Percentiles rank a stretch among this genome's conserved stretches.
These are phyloP conservation scores for Phytophthora sp. DNA, from an alignment of 352 stramenopile species.

Conservation along the genomic window DNA sequence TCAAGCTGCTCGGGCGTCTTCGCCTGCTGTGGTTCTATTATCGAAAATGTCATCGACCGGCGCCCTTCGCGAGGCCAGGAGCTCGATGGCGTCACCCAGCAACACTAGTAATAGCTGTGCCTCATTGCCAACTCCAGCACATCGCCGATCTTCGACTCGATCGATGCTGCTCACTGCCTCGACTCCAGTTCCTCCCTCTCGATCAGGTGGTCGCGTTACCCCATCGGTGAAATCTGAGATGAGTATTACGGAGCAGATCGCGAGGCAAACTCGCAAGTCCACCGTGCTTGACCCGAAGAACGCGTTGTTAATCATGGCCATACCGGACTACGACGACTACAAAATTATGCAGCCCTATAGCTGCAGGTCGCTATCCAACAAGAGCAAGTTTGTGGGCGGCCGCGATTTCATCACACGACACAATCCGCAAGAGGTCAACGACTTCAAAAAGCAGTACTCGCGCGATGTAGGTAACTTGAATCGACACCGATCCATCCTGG, in stretches of 20 bases:
- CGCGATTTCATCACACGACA: conserved; percentile 75
- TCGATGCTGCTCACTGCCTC: conserved; percentile 33
- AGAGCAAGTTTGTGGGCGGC: conserved; percentile 65
- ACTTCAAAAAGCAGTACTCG: conserved; percentile 82
- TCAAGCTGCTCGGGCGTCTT: background rate
- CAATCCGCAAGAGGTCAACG: conserved; percentile 73
- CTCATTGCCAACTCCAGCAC: conserved; percentile 6
- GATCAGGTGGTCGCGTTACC: conserved; percentile 9
- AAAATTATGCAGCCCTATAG: conserved; percentile 80
- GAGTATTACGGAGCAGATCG: conserved; percentile 76
- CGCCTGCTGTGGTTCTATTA: background rate
- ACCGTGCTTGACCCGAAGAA: conserved; percentile 78
- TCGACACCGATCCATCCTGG: conserved; percentile 65
- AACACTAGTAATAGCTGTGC: conserved; percentile 17
- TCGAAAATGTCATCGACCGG: conserved; percentile 19
- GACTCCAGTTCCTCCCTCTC: conserved; percentile 23
- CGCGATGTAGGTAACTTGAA: conserved; percentile 71
- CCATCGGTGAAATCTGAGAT: conserved; percentile 50
- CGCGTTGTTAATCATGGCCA: conserved; percentile 69
- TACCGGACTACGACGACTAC: conserved; percentile 82
- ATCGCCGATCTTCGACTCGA: conserved; percentile 31
- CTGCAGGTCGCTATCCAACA: conserved; percentile 66
- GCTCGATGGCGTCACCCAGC: background rate
- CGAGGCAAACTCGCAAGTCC: conserved; percentile 66
- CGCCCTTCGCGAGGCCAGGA: conserved; percentile 7